Conservation (phyloP, 208 protist genomes). For the Novymonas esmeraldas region DNA sequence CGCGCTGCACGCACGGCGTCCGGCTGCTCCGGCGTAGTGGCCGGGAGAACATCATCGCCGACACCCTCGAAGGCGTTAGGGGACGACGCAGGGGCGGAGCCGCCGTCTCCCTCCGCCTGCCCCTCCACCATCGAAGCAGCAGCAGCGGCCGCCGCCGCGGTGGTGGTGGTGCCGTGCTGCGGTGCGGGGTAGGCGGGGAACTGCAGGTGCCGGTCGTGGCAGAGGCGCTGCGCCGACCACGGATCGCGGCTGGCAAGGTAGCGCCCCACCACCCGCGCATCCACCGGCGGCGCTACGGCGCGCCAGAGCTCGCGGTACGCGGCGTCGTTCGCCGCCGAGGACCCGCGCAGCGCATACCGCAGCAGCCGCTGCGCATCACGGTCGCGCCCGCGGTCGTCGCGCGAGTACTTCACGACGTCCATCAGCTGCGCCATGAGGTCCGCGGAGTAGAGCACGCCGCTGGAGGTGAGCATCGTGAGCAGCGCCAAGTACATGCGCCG, state of each 20-base stretch:
- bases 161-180: constrained; percentile 16
- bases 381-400: constrained; percentile 49
- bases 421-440: constrained; percentile 88
- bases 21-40: constrained; percentile 9
- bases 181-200: constrained; percentile 58
- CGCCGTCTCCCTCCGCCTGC: not conserved
- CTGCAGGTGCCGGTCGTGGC: constrained; percentile 52
- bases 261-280: constrained; percentile 76
- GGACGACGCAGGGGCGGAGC: not conserved
- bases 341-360: constrained; percentile 76
- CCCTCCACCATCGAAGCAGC: not conserved
- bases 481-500: constrained; percentile 78
- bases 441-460: constrained; percentile 78
- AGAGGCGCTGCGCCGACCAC: constrained; percentile 67
- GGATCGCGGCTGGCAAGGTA: constrained; percentile 76
- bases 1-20: constrained; percentile 1
- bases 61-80: constrained; percentile 25
- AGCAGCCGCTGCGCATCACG: constrained; percentile 71
- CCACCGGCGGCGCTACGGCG: constrained; percentile 48
- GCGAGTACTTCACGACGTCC: constrained; percentile 89
- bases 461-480: constrained; percentile 77
- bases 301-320: constrained; percentile 64
- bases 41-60: constrained; percentile 17
- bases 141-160: not conserved
- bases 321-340: constrained; percentile 56